phyloP scores from a whole-genome alignment of 2,329 filamentous ascomycete genomes.

The Rutstroemia sp. region DNA sequence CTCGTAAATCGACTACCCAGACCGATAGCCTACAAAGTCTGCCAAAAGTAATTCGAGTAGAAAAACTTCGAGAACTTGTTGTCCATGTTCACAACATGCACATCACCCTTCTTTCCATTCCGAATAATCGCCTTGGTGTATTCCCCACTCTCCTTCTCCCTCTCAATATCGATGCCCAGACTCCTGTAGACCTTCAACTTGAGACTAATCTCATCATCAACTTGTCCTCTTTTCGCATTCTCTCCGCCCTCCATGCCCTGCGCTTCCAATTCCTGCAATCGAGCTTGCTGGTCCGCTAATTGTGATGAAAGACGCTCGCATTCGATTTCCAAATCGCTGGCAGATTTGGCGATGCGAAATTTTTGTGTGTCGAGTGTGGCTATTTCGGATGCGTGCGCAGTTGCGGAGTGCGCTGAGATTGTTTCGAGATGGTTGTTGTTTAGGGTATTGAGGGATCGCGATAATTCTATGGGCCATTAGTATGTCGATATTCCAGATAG shows the following conservation, averaged over 20 bases:
- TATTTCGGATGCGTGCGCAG: constrained; percentile 76
- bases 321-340: constrained; percentile 84
- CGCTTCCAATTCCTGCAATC: constrained; percentile 74
- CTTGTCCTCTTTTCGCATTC: constrained; percentile 33
- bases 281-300: constrained; percentile 64
- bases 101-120: constrained; percentile 81
- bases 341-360: constrained; percentile 89
- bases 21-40: constrained; percentile 55
- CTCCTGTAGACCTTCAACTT: constrained; percentile 87
- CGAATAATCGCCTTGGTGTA: constrained; percentile 81
- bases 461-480: constrained; percentile 43
- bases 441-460: constrained; percentile 68
- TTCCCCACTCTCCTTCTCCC: constrained; percentile 60
- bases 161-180: constrained; percentile 81
- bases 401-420: constrained; percentile 64
- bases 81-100: constrained; percentile 91
- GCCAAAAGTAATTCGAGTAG: constrained; percentile 95
- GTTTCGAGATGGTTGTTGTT: constrained; percentile 72
- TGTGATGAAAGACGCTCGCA: constrained; percentile 83
- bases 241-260: constrained; percentile 74
- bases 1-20: not conserved
- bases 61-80: constrained; percentile 86
- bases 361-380: constrained; percentile 85
- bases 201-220: constrained; percentile 60
- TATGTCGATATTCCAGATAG: not conserved